These are phyloP conservation scores for Sporisorium reilianum DNA, from an alignment of 1,284 basidiomycete species.

Conservation along the genomic window DNA sequence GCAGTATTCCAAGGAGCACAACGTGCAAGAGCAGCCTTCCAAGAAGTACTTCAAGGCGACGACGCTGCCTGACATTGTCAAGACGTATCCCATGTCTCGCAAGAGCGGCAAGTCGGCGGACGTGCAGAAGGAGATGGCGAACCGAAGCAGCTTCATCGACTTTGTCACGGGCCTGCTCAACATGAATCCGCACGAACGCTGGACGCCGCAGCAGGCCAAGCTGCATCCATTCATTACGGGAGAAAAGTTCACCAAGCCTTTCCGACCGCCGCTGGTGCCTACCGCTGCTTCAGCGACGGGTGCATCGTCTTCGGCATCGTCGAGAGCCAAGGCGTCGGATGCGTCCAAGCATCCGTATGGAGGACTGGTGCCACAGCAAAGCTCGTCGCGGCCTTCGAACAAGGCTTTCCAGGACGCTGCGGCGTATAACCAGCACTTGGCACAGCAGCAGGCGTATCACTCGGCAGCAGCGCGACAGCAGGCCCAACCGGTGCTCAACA, in stretches of 20 bases:
- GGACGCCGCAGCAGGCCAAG: conserved; percentile 96
- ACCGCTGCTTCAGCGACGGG: conserved; percentile 15
- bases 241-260: conserved; percentile 79
- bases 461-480: conserved; percentile 72
- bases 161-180: conserved; percentile 95
- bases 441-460: conserved; percentile 92
- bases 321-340: conserved; percentile 35
- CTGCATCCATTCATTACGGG: conserved; percentile 98
- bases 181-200: conserved; percentile 92
- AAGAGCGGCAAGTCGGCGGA: conserved; percentile 84
- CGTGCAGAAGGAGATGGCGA: conserved; percentile 94
- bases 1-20: conserved; percentile 94
- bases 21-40: conserved; percentile 93
- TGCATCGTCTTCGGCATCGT: conserved; percentile 17
- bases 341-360: conserved; percentile 88
- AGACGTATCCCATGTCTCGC: conserved; percentile 88
- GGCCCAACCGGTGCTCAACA: conserved; percentile 66
- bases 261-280: conserved; percentile 64
- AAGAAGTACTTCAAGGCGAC: conserved; percentile 99
- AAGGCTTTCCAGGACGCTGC: conserved; percentile 92
- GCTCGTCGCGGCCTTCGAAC: conserved; percentile 75
- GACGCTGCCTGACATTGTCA: conserved; percentile 93
- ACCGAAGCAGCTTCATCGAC: conserved; percentile 93
- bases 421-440: conserved; percentile 91
- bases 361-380: conserved; percentile 77